These are phyloP conservation scores for Kodamaea sp. DNA, from an alignment of 1,139 yeast species.

Conservation along the genomic window DNA sequence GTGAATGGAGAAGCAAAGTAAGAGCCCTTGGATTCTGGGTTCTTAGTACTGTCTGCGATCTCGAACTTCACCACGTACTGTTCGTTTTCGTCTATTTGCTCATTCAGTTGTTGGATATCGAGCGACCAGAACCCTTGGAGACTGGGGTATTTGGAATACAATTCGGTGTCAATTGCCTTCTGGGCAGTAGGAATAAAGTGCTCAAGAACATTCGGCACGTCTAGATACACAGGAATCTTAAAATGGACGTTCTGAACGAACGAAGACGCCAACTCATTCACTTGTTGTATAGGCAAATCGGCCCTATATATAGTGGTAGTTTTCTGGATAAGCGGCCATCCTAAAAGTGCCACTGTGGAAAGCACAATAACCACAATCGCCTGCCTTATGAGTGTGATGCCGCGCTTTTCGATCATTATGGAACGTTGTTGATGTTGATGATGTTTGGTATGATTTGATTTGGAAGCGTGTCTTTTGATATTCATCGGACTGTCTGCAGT, in stretches of 20 bases:
- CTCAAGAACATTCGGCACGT: constrained; percentile 30
- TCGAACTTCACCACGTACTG: constrained; percentile 29
- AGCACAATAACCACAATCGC: constrained; percentile 34
- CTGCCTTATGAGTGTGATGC: constrained; percentile 13
- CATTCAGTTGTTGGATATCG: constrained; percentile 21
- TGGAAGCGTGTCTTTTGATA: too few relatives aligned
- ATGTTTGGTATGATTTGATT: too few relatives aligned
- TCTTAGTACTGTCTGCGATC: constrained; percentile 3
- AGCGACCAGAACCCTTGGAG: constrained; percentile 29
- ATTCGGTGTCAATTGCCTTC: constrained; percentile 25
- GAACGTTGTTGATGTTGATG: too few relatives aligned
- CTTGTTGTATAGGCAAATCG: constrained; percentile 59
- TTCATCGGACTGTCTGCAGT: too few relatives aligned
- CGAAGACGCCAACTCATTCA: constrained; percentile 41
- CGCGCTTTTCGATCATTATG: constrained; percentile 4
- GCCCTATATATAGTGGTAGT: constrained; percentile 80
- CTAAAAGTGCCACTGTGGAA: constrained; percentile 42
- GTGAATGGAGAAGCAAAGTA: constrained; percentile 36
- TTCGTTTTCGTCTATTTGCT: constrained; percentile 10
- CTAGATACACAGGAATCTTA: constrained; percentile 60
- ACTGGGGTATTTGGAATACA: constrained; percentile 24
- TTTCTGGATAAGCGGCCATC: constrained; percentile 70
- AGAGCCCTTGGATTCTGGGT: constrained; percentile 23
- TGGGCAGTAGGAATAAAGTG: constrained; percentile 32
- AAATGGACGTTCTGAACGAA: constrained; percentile 39